Evolutionary conservation across 2,329 filamentous ascomycete species (phyloP), one percentile per base, ranked within the genome.

Genomic region (Botryosphaeria agaves): DNA sequence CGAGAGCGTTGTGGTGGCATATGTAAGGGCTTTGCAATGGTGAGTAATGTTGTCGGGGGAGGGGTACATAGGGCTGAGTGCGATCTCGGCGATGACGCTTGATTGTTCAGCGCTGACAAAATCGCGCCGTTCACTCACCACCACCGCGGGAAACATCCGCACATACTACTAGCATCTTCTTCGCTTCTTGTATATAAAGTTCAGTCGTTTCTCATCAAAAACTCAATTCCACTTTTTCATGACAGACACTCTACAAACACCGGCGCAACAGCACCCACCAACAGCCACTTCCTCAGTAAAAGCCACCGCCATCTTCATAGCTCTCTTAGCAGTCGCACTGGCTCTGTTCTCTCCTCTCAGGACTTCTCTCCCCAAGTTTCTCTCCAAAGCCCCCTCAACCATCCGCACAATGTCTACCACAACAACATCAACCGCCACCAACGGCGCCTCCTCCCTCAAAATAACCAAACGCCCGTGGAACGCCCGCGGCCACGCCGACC

Each of bases 391-490:
- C 16, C 30, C 34, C 14, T 30, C 40, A 5, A 32, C 37, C 9
- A 30, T 44, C 19, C 50, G 52, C 38, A 43, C 49, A 37, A 59
- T 59, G 51, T 48, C 44, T 15, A 44, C 55, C n/a, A 51, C 50
- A n/a, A 44, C 48, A 11, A 37, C 43, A 21, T 29, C 34, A 4
- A 17, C 28, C 16, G 33, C 41, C 5, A 19, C 33, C 8, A 30
- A 35, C 19, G 25, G 26, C 26, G 41, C 40, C 26, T 33, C 39
- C 9, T 41, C 39, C 1, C 44, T 60, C 42, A 80, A 78, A 45
- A 77, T 91, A 57, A 69, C 68, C 21, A 76, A 76, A 31, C 79
- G 84, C 39, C 72, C 69, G 34, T 89, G 79, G 41, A 61, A 64
- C 35, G 62, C 68, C 26, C 69, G 84, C 30, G 83, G 83, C 18